Evolutionary conservation across 106 monocot species (phyloP), one percentile per base, ranked within the genome.

Genomic region (Triglochin maritima): DNA sequence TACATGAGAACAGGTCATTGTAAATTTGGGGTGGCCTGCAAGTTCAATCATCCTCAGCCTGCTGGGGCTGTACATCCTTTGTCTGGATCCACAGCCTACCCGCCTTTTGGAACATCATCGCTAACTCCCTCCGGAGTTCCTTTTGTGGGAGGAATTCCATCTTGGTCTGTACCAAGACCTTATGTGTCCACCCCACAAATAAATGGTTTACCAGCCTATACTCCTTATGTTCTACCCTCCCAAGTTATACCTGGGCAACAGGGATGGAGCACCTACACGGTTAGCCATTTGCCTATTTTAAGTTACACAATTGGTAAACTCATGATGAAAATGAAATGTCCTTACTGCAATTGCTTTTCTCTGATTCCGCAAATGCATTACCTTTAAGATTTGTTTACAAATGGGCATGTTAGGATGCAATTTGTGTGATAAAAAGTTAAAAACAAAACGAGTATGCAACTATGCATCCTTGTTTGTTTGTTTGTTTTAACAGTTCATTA

Each of bases 1-100:
- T 89, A 89, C 74, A 81, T 89, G 83, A 83, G 81, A 75, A 89
- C 75, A 59, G 85, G 89, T 70, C 56, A 73, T 47, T 89, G 89
- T 74, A 89, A 89, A 72, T 85, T 83, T 83, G 85, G 85, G 46
- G 44, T 78, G 69, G 81, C 76, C 8, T 89, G 85, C 75, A 85
- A 89, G 57, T 89, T 89, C 68, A 69, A 86, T 69, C 89, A 89
- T 71, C 89, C 89, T 29, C 83, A 78, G 57, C 85, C 82, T 73
- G 57, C 79, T 55, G 83, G 73, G 45, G 7, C 70, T 43, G 68
- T 74, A 45, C 74, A 43, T 64, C 76, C 80, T 69, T 29, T 66
- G 55, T 72, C 68, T 68, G 83, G 73, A 17, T 46, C 70, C 17
- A 69, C 85, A 49, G 49, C 69, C 17, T 84, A 84, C 73, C 78